These are phyloP conservation scores for Stachybotrys chlorohalonatus DNA, from an alignment of 2,329 filamentous ascomycete species.

Conservation along the genomic window DNA sequence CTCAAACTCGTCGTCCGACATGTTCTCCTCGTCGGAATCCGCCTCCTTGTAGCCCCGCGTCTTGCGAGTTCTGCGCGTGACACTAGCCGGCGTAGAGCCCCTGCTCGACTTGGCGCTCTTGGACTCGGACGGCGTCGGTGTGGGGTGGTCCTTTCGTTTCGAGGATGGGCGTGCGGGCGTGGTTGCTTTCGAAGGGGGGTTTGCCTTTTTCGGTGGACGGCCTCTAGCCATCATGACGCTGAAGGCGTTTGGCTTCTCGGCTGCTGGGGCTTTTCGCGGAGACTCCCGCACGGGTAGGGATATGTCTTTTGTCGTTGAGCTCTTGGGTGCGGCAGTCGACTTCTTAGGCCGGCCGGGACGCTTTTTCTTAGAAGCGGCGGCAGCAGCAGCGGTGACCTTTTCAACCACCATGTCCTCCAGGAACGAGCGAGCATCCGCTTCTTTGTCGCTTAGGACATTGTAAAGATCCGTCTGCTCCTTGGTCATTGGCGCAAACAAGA, in stretches of 20 bases:
- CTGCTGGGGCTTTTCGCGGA: slow-evolving; percentile 19
- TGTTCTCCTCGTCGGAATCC: slow-evolving; percentile 48
- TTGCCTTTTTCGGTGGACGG: slow-evolving; percentile 7
- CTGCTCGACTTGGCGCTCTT: slow-evolving; percentile 73
- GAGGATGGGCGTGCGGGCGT: slow-evolving; percentile 5
- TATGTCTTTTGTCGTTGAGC: slow-evolving; percentile 8
- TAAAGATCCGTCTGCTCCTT: slow-evolving; percentile 88
- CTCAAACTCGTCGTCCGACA: slow-evolving; percentile 83
- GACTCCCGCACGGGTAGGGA: slow-evolving; percentile 25
- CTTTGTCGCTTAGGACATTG: slow-evolving; percentile 50
- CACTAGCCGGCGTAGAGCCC: slow-evolving; percentile 60
- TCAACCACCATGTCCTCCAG: slow-evolving; percentile 72
- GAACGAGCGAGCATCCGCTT: slow-evolving; percentile 58
- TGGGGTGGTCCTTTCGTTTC: slow-evolving; percentile 24
- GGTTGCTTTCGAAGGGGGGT: slow-evolving; percentile 15
- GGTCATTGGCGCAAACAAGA: slow-evolving; percentile 87
- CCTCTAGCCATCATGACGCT: slow-evolving; percentile 43
- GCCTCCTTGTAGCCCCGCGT: slow-evolving; percentile 41
- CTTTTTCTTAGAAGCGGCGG: slow-evolving; percentile 8
- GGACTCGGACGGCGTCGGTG: slow-evolving; percentile 22
- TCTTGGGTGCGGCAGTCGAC: slow-evolving; percentile 21
- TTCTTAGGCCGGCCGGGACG: slow-evolving; percentile 14
- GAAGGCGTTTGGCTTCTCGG: slow-evolving; percentile 36
- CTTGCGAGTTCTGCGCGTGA: slow-evolving; percentile 41
- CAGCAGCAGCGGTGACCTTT: slow-evolving; percentile 34